Evolutionary conservation across 1,284 basidiomycete genomes (phyloP).

Genomic region (Boletellus deceptivus): DNA sequence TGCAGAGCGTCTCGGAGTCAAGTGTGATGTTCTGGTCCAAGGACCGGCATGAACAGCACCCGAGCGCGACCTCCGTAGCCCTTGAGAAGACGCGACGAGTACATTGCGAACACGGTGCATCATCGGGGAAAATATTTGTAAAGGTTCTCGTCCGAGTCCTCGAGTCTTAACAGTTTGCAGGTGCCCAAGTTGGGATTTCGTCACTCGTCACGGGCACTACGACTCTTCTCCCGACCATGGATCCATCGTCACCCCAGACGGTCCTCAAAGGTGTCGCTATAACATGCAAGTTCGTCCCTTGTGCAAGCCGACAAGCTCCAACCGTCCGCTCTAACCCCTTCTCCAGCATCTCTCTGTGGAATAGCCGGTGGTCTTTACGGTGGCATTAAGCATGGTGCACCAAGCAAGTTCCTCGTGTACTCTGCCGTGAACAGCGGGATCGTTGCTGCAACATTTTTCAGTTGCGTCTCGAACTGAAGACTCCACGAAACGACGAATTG

Average conservation of each 20-base stretch:
- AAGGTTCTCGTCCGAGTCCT: too few relatives aligned
- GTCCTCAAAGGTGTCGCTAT: conserved; percentile 54
- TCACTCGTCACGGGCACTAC: not conserved
- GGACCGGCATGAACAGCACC: conserved; percentile 19
- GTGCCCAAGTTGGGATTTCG: not conserved
- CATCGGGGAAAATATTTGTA: not conserved
- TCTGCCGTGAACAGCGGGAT: conserved; percentile 66
- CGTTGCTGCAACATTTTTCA: conserved; percentile 67
- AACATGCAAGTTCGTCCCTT: conserved; percentile 74
- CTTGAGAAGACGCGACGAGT: conserved; percentile 5
- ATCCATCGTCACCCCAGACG: conserved; percentile 43
- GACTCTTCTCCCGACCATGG: conserved; percentile 18
- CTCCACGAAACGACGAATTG: not conserved
- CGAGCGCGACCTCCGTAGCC: conserved; percentile 13
- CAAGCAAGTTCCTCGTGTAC: conserved; percentile 34
- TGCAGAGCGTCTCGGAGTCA: conserved; percentile 3
- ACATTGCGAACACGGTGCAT: conserved; percentile 15
- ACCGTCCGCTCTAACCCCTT: conserved; percentile 12
- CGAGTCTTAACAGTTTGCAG: too few relatives aligned
- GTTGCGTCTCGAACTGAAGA: conserved; percentile 40
- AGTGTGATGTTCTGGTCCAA: conserved; percentile 5
- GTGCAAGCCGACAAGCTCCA: conserved; percentile 4
- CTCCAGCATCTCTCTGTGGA: conserved; percentile 46
- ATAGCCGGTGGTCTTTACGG: conserved; percentile 56
- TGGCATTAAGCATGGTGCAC: conserved; percentile 43